Conservation (phyloP, 129 eudicot species). For the Rutidosis leptorrhynchoides region DNA sequence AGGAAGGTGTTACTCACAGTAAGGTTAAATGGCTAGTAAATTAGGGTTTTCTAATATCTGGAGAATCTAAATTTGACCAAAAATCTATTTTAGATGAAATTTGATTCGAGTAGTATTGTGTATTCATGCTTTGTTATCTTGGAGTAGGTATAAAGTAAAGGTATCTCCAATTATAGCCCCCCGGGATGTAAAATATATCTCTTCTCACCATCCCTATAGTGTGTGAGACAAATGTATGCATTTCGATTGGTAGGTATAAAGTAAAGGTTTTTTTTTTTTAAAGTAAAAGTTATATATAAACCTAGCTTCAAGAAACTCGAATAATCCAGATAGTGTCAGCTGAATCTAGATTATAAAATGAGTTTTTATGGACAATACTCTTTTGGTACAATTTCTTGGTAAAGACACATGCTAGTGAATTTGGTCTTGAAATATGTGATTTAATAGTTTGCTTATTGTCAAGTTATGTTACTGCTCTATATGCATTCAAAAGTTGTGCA, state of each 20-base stretch:
- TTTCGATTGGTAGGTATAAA: too few species aligned
- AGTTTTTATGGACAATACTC: too few species aligned
- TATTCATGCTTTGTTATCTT: not conserved
- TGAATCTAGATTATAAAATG: too few species aligned
- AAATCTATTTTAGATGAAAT: not conserved
- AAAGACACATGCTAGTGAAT: conserved; percentile 9
- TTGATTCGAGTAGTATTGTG: not conserved
- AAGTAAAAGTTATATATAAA: not conserved
- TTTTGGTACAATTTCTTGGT: not conserved
- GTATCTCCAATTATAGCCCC: too few species aligned
- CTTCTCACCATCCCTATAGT: too few species aligned
- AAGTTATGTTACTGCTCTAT: conserved; percentile 1
- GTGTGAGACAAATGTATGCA: too few species aligned
- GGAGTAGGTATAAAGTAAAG: not conserved
- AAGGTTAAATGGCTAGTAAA: not conserved
- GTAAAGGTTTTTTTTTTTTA: too few species aligned
- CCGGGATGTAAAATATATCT: too few species aligned
- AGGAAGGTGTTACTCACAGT: not conserved
- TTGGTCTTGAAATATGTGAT: not conserved
- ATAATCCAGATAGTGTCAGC: too few species aligned
- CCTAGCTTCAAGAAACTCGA: not conserved
- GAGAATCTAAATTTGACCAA: not conserved
- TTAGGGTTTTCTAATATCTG: not conserved
- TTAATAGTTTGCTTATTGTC: not conserved
- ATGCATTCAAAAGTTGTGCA: not conserved